Evolutionary conservation across 2,329 filamentous ascomycete species (phyloP).

Genomic region (Diplodia mutila): DNA sequence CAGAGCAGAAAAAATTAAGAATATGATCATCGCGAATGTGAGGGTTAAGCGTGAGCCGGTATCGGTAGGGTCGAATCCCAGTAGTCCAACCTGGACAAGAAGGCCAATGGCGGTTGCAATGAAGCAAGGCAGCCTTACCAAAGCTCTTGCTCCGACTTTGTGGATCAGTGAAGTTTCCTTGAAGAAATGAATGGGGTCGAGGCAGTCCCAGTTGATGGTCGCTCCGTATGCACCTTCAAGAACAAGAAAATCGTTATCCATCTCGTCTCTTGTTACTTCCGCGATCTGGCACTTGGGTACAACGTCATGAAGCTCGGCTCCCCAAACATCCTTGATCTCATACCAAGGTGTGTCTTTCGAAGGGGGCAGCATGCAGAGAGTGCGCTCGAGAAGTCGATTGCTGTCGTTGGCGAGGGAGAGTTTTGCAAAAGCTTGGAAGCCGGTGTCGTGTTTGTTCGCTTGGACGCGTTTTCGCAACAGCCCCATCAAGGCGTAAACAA

Average conservation of each 20-base stretch:
- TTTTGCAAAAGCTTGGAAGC: constrained; percentile 8
- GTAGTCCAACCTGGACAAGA: too few species aligned
- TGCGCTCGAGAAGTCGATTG: constrained; percentile 5
- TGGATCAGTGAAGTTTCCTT: too few species aligned
- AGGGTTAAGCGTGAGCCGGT: too few species aligned
- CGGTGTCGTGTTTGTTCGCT: background rate
- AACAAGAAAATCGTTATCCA: background rate
- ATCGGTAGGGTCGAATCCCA: too few species aligned
- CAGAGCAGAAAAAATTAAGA: too few species aligned
- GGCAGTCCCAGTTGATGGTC: constrained; percentile 44
- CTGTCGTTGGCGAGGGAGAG: constrained; percentile 13
- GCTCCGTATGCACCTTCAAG: constrained; percentile 36
- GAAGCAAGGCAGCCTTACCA: too few species aligned
- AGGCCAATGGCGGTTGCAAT: too few species aligned
- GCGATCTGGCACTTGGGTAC: background rate
- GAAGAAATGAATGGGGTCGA: constrained; percentile 25
- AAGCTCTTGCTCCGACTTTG: too few species aligned
- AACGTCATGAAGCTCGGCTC: background rate
- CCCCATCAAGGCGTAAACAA: constrained; percentile 12
- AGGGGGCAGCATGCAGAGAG: constrained; percentile 2
- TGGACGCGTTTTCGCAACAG: background rate
- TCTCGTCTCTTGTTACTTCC: background rate
- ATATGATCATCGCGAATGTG: too few species aligned
- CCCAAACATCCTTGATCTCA: background rate
- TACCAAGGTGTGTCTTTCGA: background rate